Conservation (phyloP, 2,329 filamentous ascomycete species). For the Pestalotiopsis fici region DNA sequence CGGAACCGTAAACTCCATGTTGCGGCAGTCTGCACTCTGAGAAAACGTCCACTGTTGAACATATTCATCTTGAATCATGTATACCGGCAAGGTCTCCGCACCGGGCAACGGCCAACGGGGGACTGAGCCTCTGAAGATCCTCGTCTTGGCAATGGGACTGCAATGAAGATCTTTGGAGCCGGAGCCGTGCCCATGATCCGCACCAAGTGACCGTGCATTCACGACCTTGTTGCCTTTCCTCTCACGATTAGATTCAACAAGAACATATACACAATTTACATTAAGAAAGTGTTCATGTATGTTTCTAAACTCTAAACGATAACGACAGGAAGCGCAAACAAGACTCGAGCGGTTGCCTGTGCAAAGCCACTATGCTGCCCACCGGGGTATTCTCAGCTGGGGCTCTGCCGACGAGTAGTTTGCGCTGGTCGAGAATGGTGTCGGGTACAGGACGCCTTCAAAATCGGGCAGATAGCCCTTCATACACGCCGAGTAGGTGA, state of each 20-base stretch:
- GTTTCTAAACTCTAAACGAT: not conserved
- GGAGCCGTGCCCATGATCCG: not conserved
- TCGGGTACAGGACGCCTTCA: slow-evolving; percentile 42
- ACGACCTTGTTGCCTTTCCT: too few species aligned
- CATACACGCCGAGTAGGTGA: slow-evolving; percentile 55
- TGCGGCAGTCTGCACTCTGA: not conserved
- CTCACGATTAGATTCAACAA: not conserved
- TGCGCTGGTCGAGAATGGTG: not conserved
- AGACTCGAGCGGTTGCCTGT: not conserved
- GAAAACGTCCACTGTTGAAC: not conserved
- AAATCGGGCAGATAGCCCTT: slow-evolving; percentile 55
- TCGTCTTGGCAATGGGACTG: not conserved
- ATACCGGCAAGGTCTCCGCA: not conserved
- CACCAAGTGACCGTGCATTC: not conserved
- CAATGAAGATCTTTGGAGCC: not conserved
- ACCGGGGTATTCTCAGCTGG: not conserved
- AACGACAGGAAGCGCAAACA: not conserved
- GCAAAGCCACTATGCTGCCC: not conserved
- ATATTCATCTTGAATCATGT: not conserved
- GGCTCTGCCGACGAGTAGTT: not conserved
- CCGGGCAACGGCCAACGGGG: not conserved
- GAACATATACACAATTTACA: not conserved
- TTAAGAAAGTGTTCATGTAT: not conserved
- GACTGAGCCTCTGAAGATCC: too few species aligned
- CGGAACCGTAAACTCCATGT: not conserved